Percentiles rank a stretch among this genome's conserved stretches.
Evolutionary conservation across 768 basidiomycete species (phyloP).

Genomic region (Boletus insuetus): DNA sequence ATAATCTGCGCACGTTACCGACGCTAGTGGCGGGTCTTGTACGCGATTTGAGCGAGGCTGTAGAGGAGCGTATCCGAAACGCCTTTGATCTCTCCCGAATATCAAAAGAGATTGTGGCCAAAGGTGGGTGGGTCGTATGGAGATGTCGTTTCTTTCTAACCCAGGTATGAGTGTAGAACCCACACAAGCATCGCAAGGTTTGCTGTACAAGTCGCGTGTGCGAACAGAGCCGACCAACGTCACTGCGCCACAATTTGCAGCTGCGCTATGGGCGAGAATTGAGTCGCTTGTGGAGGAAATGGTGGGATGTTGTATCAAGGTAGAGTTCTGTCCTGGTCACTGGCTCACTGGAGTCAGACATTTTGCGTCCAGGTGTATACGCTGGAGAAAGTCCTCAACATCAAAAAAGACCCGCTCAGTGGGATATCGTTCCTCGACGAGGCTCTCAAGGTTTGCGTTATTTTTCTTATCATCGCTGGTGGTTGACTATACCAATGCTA

Average conservation of each 20-base stretch:
- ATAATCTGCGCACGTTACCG: constrained; percentile 85
- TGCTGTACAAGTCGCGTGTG: constrained; percentile 81
- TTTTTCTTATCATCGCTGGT: not conserved
- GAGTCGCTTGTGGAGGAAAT: constrained; percentile 83
- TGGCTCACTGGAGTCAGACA: not conserved
- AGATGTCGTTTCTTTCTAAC: not conserved
- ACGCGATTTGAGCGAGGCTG: constrained; percentile 74
- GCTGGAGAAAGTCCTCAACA: constrained; percentile 86
- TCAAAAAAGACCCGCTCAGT: constrained; percentile 82
- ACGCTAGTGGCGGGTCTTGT: constrained; percentile 78
- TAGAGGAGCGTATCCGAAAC: constrained; percentile 74
- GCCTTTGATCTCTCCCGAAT: constrained; percentile 88
- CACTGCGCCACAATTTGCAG: constrained; percentile 83
- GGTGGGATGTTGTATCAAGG: constrained; percentile 90
- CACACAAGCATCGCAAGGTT: constrained; percentile 30
- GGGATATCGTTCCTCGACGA: constrained; percentile 85
- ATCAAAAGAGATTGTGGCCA: constrained; percentile 78
- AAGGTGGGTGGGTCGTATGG: constrained; percentile 48
- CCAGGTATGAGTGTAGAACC: constrained; percentile 11
- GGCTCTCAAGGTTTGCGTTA: constrained; percentile 75
- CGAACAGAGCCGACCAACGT: constrained; percentile 88
- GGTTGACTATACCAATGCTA: constrained; percentile 30
- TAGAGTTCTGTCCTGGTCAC: constrained; percentile 15
- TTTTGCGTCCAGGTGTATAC: constrained; percentile 70
- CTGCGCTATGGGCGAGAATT: constrained; percentile 53